Evolutionary conservation across 177 flowering plant species (phyloP), one percentile per base, ranked within the genome.

Genomic region (Vitis hybrid): DNA sequence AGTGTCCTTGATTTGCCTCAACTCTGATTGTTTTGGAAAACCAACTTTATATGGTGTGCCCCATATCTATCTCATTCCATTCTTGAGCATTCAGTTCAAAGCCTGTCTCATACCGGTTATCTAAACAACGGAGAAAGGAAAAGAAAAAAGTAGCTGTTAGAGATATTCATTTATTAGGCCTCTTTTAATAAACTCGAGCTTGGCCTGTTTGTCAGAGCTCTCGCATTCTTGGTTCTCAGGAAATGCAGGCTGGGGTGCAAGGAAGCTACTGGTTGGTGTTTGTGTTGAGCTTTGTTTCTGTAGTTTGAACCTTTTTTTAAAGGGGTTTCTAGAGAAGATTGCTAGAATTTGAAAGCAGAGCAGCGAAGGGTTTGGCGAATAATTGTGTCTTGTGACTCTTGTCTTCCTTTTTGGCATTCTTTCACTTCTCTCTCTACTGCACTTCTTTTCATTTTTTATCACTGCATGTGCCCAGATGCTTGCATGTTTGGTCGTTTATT

Each of bases 71-170:
- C 13, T 26, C 61, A n/a, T 70, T 74, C 68, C 26, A 13, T 50
- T 15, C 61, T 66, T 70, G 8, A 11, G 13, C 49, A 29, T 62
- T 49, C 72, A 54, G 48, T 20, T 50, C 15, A 13, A 45, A n/a
- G 66, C 39, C 50, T 57, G 52, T 59, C 54, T 19, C 63, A 72
- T 73, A 68, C 61, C 55, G 66, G 63, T 53, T 29, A 31, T 16
- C 63, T 72, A 52, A 16, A 54, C 58, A 76, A 56, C 48, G 72
- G 65, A 65, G 69, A 68, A 12, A 14, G 26, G 13, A 4, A 63
- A 63, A 45, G 9, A 34, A 10, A 18, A 15, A 10, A 63, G 65
- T 45, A 63, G 18, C 13, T 45, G 11, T 2, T 10, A 12, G 2
- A 49, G 8, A 19, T 45, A 63, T 48, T 63, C 29, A 49, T n/a